A percentile compares a stretch with the other conserved stretches of the same genome.
phyloP scores from a whole-genome alignment of 352 stramenopile species.

The Globisporangium mamillatum region DNA sequence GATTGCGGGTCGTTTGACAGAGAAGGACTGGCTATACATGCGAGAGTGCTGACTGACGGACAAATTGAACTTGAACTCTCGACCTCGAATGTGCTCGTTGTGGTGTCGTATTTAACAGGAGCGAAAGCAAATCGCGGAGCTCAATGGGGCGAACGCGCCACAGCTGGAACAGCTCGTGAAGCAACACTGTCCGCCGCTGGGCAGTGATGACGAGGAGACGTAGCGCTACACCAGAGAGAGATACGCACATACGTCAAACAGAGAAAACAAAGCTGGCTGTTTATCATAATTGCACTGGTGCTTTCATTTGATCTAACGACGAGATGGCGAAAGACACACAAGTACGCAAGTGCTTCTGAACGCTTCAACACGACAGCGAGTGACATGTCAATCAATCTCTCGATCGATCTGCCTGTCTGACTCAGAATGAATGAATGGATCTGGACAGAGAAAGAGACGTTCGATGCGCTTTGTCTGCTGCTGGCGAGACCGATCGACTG shows the following conservation, averaged over 20 bases:
- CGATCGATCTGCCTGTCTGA: not conserved
- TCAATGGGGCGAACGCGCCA: slow-evolving; percentile 55
- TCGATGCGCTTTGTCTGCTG: not conserved
- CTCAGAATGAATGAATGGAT: not conserved
- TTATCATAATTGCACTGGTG: not conserved
- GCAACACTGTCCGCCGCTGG: slow-evolving; percentile 50
- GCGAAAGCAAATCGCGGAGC: slow-evolving; percentile 53
- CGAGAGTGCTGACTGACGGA: not conserved
- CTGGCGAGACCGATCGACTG: not conserved
- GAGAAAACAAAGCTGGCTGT: not conserved
- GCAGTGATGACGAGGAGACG: slow-evolving; percentile 50
- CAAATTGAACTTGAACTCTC: not conserved
- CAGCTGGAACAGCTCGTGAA: slow-evolving; percentile 63
- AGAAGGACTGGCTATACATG: not conserved
- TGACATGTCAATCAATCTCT: not conserved
- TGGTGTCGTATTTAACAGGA: slow-evolving; percentile 27
- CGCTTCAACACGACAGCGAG: not conserved
- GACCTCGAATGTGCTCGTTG: not conserved
- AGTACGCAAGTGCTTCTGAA: not conserved
- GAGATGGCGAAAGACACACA: not conserved
- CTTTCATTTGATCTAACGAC: not conserved
- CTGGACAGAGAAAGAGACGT: not conserved
- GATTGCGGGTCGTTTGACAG: not conserved
- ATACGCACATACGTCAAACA: not conserved
- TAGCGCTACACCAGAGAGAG: slow-evolving; percentile 9